Percentiles rank a stretch among this genome's conserved stretches.
Conservation (phyloP, 306 rosid genomes). For the Phaseolus lunatus region DNA sequence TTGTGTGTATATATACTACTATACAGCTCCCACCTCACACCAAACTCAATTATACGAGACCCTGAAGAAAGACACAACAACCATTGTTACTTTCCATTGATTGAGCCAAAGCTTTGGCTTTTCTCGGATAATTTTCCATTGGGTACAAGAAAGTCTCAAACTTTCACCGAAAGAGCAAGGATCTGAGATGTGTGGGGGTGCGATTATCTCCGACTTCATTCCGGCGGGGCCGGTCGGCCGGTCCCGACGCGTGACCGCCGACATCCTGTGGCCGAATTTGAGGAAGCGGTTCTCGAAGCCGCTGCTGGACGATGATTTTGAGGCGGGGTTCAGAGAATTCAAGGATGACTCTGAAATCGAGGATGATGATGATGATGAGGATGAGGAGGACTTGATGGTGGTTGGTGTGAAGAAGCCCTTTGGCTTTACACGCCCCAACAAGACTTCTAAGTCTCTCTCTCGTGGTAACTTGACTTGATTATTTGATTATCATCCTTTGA, state of each 20-base stretch:
- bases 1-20: slow-evolving; percentile 24
- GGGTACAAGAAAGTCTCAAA: slow-evolving; percentile 34
- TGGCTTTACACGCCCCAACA: slow-evolving; percentile 49
- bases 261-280: slow-evolving; percentile 75
- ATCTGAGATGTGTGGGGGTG: slow-evolving; percentile 89
- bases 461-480: slow-evolving; percentile 52
- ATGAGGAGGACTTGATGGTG: slow-evolving; percentile 41
- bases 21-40: slow-evolving; percentile 10
- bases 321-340: slow-evolving; percentile 82
- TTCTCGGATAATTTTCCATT: not conserved
- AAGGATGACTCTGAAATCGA: slow-evolving; percentile 89
- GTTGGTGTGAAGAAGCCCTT: slow-evolving; percentile 64
- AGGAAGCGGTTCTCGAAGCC: slow-evolving; percentile 58
- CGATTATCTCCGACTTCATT: slow-evolving; percentile 92
- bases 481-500: not conserved
- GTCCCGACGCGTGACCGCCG: slow-evolving; percentile 64
- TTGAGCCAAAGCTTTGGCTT: slow-evolving; percentile 20
- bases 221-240: slow-evolving; percentile 47
- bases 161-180: slow-evolving; percentile 6
- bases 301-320: slow-evolving; percentile 74
- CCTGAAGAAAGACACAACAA: not conserved
- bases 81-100: slow-evolving; percentile 2
- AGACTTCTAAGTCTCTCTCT: slow-evolving; percentile 41
- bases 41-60: slow-evolving; percentile 41
- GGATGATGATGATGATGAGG: slow-evolving; percentile 51